A percentile compares a stretch with the other conserved stretches of the same genome.
phyloP scores from a whole-genome alignment of 2,329 filamentous ascomycete genomes.

The Cylindrodendrum hubeiense region DNA sequence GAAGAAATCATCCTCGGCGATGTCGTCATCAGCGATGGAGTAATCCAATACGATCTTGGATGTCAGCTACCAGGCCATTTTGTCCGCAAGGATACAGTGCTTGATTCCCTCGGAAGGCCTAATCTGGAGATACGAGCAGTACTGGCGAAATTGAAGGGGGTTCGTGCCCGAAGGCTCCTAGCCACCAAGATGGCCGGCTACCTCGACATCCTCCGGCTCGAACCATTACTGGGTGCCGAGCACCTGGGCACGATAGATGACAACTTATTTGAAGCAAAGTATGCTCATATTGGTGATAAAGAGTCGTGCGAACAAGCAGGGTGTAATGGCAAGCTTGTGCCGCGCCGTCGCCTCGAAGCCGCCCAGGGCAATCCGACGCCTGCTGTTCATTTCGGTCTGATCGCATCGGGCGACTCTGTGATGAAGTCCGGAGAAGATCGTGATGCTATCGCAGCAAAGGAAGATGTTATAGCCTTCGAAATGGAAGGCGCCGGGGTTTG shows the following conservation, averaged over 20 bases:
- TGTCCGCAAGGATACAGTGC: conserved; percentile 34
- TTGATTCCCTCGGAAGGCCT: conserved; percentile 35
- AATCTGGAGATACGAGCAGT: conserved; percentile 36
- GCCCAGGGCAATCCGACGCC: conserved; percentile 9
- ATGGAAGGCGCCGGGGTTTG: conserved; percentile 51
- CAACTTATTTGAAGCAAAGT: neutral
- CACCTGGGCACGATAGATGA: neutral
- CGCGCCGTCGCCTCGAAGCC: neutral
- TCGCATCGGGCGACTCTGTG: conserved; percentile 54
- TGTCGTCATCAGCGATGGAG: conserved; percentile 41
- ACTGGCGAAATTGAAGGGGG: conserved; percentile 37
- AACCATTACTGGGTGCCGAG: neutral
- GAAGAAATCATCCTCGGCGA: conserved; percentile 42
- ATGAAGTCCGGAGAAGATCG: conserved; percentile 52
- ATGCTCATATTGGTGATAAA: neutral
- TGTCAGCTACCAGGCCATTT: conserved; percentile 37
- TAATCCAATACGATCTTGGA: conserved; percentile 48
- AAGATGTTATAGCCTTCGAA: conserved; percentile 48
- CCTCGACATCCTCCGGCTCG: neutral
- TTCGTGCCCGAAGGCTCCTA: conserved; percentile 16
- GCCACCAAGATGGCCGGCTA: neutral
- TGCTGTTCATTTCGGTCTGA: conserved; percentile 45
- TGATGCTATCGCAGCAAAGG: conserved; percentile 47
- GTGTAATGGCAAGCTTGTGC: neutral
- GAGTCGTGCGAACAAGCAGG: neutral